These are phyloP conservation scores for Colletotrichum horii DNA, from an alignment of 2,329 filamentous ascomycete genomes.

Conservation along the genomic window DNA sequence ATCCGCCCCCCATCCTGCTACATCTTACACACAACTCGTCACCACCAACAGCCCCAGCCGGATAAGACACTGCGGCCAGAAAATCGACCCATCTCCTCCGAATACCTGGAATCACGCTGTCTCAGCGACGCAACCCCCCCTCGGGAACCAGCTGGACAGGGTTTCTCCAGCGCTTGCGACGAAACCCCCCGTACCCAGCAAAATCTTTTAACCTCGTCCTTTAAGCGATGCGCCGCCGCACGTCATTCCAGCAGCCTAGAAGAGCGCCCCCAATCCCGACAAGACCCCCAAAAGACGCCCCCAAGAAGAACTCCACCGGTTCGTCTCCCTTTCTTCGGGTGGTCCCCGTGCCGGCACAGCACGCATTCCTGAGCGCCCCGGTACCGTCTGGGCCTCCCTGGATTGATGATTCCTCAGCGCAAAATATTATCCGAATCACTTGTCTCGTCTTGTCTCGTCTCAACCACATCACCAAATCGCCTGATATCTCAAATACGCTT, in stretches of 20 bases:
- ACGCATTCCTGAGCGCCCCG: neutral
- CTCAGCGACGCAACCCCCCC: neutral
- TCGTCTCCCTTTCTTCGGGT: slow-evolving; percentile 6
- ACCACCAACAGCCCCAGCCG: neutral
- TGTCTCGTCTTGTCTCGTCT: neutral
- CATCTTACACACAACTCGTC: neutral
- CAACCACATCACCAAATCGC: neutral
- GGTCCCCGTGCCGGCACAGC: neutral
- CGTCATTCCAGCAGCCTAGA: neutral
- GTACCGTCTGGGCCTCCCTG: neutral
- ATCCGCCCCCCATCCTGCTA: neutral
- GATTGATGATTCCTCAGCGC: neutral
- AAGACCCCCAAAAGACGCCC: neutral
- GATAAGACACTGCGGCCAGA: neutral
- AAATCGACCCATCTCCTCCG: neutral
- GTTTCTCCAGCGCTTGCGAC: neutral
- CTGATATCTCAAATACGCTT: neutral
- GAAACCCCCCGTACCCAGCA: neutral
- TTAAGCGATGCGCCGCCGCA: neutral
- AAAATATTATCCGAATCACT: neutral
- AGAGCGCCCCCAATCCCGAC: neutral
- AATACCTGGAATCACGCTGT: slow-evolving; percentile 9
- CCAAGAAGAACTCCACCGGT: neutral
- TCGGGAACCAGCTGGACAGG: neutral
- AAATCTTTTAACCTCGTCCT: neutral